Conservation (phyloP, 257 asterid genomes). For the Echium plantagineum region DNA sequence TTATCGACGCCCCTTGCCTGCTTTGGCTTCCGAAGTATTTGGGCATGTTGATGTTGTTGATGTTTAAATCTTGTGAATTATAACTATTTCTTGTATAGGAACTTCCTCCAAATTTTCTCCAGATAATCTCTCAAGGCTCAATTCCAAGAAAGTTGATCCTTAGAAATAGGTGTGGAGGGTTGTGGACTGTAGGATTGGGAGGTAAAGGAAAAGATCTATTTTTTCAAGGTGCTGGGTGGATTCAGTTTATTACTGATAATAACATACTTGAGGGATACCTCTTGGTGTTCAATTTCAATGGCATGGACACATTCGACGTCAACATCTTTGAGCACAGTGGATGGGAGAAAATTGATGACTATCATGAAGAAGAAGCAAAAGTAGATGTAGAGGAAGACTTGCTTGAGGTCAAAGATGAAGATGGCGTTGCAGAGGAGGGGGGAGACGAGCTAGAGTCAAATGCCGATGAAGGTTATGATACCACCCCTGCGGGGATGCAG, state of each 20-base stretch:
- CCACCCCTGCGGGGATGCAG: no score
- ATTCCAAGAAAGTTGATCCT: constrained; percentile 4
- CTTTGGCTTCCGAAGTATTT: no score
- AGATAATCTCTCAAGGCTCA: not conserved
- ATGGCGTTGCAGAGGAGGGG: not conserved
- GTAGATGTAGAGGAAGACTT: not conserved
- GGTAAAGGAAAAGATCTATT: constrained; percentile 4
- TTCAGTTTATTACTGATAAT: constrained; percentile 10
- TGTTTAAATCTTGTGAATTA: no score
- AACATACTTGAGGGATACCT: not conserved
- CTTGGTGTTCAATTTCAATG: constrained; percentile 8
- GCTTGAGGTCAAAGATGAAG: not conserved
- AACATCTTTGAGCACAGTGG: constrained; percentile 1
- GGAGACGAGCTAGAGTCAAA: not conserved
- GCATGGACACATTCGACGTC: constrained; percentile 7
- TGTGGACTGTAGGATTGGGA: constrained; percentile 12
- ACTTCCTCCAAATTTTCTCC: not conserved
- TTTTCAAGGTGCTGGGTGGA: constrained; percentile 19
- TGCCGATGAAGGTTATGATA: no score
- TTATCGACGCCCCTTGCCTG: no score
- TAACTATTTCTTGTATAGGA: not conserved
- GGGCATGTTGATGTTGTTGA: no score
- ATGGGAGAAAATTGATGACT: constrained; percentile 5
- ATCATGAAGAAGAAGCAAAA: not conserved
- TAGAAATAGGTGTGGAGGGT: constrained; percentile 7